Conservation (phyloP, 345 rosid species). For the Eucalyptus guilfoylei region DNA sequence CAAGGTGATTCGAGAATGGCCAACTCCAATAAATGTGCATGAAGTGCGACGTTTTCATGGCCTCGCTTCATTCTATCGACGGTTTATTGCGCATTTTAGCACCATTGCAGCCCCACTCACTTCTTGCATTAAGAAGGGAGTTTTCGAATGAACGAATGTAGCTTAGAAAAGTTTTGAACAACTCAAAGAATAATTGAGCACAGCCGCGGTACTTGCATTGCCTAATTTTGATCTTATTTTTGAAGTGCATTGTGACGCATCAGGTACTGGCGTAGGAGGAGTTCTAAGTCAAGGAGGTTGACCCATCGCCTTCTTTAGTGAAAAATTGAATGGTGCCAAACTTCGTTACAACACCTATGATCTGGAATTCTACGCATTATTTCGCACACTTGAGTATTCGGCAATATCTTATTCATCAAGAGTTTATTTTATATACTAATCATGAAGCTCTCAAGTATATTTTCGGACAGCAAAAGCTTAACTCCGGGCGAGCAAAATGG, state of each 20-base stretch:
- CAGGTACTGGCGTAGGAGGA: background rate
- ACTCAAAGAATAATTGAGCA: background rate
- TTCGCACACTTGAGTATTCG: background rate
- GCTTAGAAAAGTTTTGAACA: background rate
- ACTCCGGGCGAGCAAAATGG: background rate
- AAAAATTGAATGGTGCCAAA: background rate
- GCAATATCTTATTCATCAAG: background rate
- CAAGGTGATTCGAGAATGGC: background rate
- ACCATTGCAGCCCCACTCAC: background rate
- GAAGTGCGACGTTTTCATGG: background rate
- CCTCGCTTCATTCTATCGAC: background rate
- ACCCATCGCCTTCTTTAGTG: background rate
- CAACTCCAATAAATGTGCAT: background rate
- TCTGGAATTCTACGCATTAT: background rate
- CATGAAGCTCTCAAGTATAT: background rate
- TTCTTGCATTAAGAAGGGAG: background rate
- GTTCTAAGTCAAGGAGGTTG: background rate
- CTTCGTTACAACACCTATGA: background rate
- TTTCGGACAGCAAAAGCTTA: background rate
- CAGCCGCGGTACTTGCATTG: rapidly evolving
- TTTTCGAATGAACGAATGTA: background rate
- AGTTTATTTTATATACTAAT: background rate
- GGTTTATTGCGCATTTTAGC: background rate
- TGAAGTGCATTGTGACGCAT: background rate
- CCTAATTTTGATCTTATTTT: background rate